Conservation (phyloP, 2,329 filamentous ascomycete genomes). For the Lasiodiplodia theobromae region DNA sequence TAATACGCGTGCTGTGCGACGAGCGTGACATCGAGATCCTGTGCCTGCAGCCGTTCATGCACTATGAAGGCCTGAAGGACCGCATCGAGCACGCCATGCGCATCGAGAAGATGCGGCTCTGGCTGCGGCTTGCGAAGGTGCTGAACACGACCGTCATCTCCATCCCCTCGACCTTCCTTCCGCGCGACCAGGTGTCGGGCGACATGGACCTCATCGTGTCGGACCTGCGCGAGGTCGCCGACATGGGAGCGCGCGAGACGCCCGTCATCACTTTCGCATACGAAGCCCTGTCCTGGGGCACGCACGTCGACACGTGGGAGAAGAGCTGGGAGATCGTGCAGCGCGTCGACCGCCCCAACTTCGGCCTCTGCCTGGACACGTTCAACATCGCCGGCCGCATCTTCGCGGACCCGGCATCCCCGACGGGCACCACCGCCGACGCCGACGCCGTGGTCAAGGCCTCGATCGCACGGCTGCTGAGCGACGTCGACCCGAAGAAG, state of each 20-base stretch:
- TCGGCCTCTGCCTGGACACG: conserved; percentile 78
- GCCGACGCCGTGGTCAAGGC: conserved; percentile 63
- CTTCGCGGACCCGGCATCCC: conserved; percentile 70
- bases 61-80: conserved; percentile 77
- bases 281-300: conserved; percentile 77
- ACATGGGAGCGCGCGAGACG: conserved; percentile 66
- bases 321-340: conserved; percentile 72
- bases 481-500: conserved; percentile 66
- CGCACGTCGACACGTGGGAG: conserved; percentile 75
- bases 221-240: conserved; percentile 71
- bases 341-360: conserved; percentile 71
- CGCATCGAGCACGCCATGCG: conserved; percentile 63
- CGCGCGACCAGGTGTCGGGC: conserved; percentile 57
- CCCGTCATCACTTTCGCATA: conserved; percentile 73
- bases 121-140: conserved; percentile 71
- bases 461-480: conserved; percentile 63
- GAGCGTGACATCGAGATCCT: conserved; percentile 65
- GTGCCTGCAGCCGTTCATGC: conserved; percentile 77
- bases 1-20: conserved; percentile 65
- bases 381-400: conserved; percentile 78
- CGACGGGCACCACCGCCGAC: conserved; percentile 59
- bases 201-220: conserved; percentile 64
- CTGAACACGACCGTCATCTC: conserved; percentile 76
- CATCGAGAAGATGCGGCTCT: conserved; percentile 70
- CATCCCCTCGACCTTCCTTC: conserved; percentile 75